A percentile compares a stretch with the other conserved stretches of the same genome.
Conservation (phyloP, 495 filamentous ascomycete genomes). For the Hypoxylon subgilvum region DNA sequence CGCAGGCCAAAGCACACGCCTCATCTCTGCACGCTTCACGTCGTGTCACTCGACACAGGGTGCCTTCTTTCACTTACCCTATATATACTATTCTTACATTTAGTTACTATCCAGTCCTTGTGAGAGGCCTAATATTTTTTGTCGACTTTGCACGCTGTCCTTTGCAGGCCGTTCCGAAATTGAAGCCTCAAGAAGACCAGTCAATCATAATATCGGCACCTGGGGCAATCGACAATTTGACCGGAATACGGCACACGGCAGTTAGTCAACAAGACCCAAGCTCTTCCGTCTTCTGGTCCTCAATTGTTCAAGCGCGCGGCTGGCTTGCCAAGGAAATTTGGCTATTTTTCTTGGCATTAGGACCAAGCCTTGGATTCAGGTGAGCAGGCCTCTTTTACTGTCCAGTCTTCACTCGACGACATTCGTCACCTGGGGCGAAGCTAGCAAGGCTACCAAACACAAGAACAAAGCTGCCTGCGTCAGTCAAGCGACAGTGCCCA, state of each 20-base stretch:
- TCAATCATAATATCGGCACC: background rate
- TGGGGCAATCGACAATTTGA: no score
- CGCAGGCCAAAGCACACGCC: slow-evolving; percentile 14
- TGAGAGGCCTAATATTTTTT: slow-evolving; percentile 5
- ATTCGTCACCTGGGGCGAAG: slow-evolving; percentile 37
- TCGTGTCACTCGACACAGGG: background rate
- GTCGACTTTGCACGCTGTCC: slow-evolving; percentile 6
- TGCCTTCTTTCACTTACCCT: no score
- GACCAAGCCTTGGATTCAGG: slow-evolving; percentile 28
- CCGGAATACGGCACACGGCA: slow-evolving; percentile 33
- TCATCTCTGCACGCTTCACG: background rate
- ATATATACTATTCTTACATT: background rate
- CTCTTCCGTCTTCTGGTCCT: slow-evolving; percentile 15
- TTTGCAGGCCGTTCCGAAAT: background rate
- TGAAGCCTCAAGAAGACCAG: background rate
- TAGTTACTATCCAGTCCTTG: background rate
- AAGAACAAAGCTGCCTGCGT: slow-evolving; percentile 20
- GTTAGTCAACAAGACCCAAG: slow-evolving; percentile 21
- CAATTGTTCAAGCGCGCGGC: slow-evolving; percentile 32
- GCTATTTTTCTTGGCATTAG: slow-evolving; percentile 25
- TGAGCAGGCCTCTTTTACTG: slow-evolving; percentile 19
- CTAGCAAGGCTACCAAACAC: slow-evolving; percentile 3
- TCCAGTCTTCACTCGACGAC: background rate
- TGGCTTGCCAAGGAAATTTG: slow-evolving; percentile 28
- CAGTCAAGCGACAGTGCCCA: slow-evolving; percentile 27